phyloP scores from a whole-genome alignment of 2,329 filamentous ascomycete species.

The Macrophomina phaseolina region DNA sequence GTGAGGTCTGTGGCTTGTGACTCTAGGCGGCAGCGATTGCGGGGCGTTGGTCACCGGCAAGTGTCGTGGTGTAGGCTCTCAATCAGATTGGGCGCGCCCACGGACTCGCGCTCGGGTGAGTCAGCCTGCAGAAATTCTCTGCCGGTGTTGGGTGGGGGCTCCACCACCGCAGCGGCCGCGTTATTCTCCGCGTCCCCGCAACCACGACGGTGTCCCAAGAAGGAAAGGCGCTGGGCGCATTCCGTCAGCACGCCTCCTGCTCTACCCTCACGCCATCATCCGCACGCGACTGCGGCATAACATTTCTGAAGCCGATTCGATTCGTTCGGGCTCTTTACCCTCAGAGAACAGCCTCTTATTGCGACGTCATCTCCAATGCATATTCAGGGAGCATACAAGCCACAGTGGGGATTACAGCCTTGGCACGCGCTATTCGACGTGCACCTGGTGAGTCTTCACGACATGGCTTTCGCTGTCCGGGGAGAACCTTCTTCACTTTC shows the following conservation, averaged over 20 bases:
- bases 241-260: not conserved
- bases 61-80: not conserved
- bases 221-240: not conserved
- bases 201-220: constrained; percentile 3
- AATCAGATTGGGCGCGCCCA: not conserved
- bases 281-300: not conserved
- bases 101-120: not conserved
- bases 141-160: not conserved
- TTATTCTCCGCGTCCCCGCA: not conserved
- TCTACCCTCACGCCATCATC: not conserved
- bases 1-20: constrained; percentile 1
- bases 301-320: too few relatives aligned
- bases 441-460: too few relatives aligned
- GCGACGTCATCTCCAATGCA: too few relatives aligned
- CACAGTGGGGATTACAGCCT: not conserved
- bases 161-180: not conserved
- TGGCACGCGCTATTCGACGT: not conserved
- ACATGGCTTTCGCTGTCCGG: too few relatives aligned
- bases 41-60: constrained; percentile 2
- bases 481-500: too few relatives aligned
- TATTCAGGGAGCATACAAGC: not conserved
- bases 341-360: too few relatives aligned
- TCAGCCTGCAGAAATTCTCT: not conserved
- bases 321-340: too few relatives aligned
- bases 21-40: not conserved